phyloP scores from a whole-genome alignment of 2,329 filamentous ascomycete species.

The Clonostachys solani region DNA sequence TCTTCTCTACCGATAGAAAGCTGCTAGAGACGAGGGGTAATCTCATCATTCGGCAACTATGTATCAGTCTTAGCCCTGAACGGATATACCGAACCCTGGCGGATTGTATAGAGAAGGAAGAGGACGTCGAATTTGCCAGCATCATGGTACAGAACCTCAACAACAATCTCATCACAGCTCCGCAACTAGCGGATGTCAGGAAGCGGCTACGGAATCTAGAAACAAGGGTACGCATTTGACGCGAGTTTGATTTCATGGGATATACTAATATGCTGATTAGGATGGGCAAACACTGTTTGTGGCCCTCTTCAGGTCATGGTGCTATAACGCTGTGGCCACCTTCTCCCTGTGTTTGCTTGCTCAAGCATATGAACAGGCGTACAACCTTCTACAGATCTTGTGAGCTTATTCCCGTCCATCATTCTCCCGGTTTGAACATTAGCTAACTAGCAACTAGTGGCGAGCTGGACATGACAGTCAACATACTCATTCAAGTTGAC shows the following conservation, averaged over 20 bases:
- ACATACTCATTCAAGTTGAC: constrained; percentile 97
- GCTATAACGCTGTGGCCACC: constrained; percentile 95
- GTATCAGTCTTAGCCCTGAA: constrained; percentile 87
- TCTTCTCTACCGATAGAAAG: constrained; percentile 91
- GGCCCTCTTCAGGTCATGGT: constrained; percentile 92
- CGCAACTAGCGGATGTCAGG: constrained; percentile 84
- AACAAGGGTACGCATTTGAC: constrained; percentile 55
- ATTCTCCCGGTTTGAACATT: background rate
- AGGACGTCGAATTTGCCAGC: constrained; percentile 96
- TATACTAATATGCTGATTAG: constrained; percentile 28
- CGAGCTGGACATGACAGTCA: constrained; percentile 97
- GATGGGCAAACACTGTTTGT: constrained; percentile 97
- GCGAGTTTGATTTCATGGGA: background rate
- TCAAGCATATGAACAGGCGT: constrained; percentile 97
- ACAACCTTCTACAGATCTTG: constrained; percentile 95
- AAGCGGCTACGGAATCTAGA: constrained; percentile 89
- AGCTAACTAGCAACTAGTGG: constrained; percentile 50
- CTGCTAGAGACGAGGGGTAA: constrained; percentile 91
- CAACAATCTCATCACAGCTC: constrained; percentile 97
- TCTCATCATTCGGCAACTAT: constrained; percentile 92
- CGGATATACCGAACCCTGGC: constrained; percentile 93
- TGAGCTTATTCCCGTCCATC: constrained; percentile 32
- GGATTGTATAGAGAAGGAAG: constrained; percentile 95
- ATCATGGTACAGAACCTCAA: constrained; percentile 99
- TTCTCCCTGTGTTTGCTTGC: constrained; percentile 94